phyloP scores from a whole-genome alignment of 129 eudicot species.

The Ambrosia artemisiifolia region DNA sequence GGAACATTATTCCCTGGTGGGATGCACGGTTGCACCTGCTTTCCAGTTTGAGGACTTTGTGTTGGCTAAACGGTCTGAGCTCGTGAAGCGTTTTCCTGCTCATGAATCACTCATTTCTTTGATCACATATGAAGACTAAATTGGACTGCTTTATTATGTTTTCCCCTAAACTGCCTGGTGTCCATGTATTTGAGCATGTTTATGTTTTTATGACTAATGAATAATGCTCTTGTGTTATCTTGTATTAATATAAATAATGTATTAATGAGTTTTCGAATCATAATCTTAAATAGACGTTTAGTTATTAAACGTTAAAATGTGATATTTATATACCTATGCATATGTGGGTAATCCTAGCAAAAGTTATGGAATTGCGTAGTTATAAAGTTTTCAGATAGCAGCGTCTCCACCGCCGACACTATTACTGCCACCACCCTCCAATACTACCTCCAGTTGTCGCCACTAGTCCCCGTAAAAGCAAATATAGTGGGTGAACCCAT shows the following conservation, averaged over 20 bases:
- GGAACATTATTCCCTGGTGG: conserved; percentile 76
- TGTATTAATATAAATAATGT: not conserved
- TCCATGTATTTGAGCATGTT: not conserved
- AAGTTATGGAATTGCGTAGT: no score
- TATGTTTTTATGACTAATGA: conserved; percentile 1
- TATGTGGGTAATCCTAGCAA: no score
- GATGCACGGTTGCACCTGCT: conserved; percentile 97
- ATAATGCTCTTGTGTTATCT: conserved; percentile 4
- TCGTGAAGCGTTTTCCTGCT: conserved; percentile 57
- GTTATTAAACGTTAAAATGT: no score
- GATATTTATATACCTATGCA: no score
- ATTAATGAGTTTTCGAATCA: no score
- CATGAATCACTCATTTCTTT: conserved; percentile 55
- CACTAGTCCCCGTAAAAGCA: no score
- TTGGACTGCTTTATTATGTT: not conserved
- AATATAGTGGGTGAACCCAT: no score
- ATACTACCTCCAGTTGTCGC: no score
- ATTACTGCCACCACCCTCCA: no score
- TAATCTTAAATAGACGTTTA: no score
- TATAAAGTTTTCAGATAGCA: no score
- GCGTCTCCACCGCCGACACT: no score
- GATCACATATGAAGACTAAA: conserved; percentile 41
- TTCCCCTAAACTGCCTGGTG: not conserved
- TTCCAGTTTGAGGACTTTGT: conserved; percentile 95
- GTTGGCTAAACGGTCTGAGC: conserved; percentile 68